Conservation (phyloP, 2,329 filamentous ascomycete species). For the Penicillium glabrum region DNA sequence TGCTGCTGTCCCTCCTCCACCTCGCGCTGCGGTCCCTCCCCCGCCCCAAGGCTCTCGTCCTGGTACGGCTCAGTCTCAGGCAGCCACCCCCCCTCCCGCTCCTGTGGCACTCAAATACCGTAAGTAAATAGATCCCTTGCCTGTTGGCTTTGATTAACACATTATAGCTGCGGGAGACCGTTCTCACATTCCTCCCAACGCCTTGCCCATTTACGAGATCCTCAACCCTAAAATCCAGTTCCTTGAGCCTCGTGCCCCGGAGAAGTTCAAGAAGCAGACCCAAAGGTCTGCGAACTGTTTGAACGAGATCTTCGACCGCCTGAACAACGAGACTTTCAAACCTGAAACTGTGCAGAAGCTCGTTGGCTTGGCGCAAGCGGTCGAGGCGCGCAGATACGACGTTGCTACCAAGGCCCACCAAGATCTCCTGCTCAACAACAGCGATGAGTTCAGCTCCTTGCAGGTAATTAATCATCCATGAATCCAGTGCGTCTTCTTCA, state of each 20-base stretch:
- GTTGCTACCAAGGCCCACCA: constrained; percentile 68
- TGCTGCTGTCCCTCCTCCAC: constrained; percentile 3
- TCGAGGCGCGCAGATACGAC: constrained; percentile 69
- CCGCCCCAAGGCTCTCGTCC: constrained; percentile 45
- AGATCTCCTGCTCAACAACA: constrained; percentile 74
- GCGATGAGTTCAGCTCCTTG: constrained; percentile 80
- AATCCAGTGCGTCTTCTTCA: background rate
- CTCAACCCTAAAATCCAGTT: constrained; percentile 83
- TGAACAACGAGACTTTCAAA: constrained; percentile 96
- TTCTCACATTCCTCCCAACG: constrained; percentile 77
- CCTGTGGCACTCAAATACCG: constrained; percentile 65
- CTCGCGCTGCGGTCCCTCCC: constrained; percentile 34
- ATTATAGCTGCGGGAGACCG: constrained; percentile 69
- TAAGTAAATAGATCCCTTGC: constrained; percentile 38
- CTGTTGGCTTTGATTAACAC: constrained; percentile 2
- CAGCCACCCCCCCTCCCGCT: constrained; percentile 44
- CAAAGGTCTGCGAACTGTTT: constrained; percentile 70
- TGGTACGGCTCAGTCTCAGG: constrained; percentile 52
- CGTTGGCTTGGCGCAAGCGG: constrained; percentile 56
- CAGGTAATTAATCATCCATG: constrained; percentile 58
- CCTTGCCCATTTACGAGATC: constrained; percentile 77
- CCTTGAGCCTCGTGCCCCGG: constrained; percentile 79
- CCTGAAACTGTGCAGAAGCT: constrained; percentile 62
- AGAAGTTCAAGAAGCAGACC: constrained; percentile 83
- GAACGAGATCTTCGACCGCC: constrained; percentile 89